phyloP scores from a whole-genome alignment of 2,329 filamentous ascomycete species.

The Diaporthe longicolla region DNA sequence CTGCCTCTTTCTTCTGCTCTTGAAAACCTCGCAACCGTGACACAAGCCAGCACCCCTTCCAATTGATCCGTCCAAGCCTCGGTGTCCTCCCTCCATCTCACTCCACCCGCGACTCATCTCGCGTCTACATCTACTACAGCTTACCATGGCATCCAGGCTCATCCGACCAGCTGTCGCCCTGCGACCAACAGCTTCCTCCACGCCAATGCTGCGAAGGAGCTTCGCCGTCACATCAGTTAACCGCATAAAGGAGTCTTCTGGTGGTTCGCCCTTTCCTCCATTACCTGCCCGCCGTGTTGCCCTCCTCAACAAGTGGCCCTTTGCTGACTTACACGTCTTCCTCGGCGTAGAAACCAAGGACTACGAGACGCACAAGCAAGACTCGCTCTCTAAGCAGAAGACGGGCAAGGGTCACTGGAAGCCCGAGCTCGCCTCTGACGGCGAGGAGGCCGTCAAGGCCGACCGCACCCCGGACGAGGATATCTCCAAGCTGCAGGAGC shows the following conservation, averaged over 20 bases:
- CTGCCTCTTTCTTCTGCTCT: not conserved
- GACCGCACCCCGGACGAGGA: conserved; percentile 66
- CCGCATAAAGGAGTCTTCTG: conserved; percentile 42
- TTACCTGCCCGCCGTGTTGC: not conserved
- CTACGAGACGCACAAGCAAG: conserved; percentile 72
- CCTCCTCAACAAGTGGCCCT: not conserved
- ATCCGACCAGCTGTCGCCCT: conserved; percentile 36
- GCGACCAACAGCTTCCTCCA: conserved; percentile 27
- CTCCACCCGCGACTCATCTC: not conserved
- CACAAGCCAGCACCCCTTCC: not conserved
- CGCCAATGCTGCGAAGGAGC: conserved; percentile 31
- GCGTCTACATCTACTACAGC: not conserved
- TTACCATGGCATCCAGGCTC: conserved; percentile 41
- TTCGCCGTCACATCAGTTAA: conserved; percentile 38
- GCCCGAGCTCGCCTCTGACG: conserved; percentile 81
- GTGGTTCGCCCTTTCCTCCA: conserved; percentile 22
- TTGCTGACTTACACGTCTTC: not conserved
- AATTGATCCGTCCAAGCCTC: conserved; percentile 22
- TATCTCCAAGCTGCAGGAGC: conserved; percentile 67
- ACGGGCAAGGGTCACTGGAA: conserved; percentile 82
- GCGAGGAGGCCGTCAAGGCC: conserved; percentile 82
- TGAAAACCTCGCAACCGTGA: not conserved
- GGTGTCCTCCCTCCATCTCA: not conserved
- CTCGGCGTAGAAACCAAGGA: conserved; percentile 50
- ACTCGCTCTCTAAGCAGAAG: conserved; percentile 76